Base-by-base conservation (phyloP, 306 rosid genomes). In the Oxytropis ochrocephala region DNA sequence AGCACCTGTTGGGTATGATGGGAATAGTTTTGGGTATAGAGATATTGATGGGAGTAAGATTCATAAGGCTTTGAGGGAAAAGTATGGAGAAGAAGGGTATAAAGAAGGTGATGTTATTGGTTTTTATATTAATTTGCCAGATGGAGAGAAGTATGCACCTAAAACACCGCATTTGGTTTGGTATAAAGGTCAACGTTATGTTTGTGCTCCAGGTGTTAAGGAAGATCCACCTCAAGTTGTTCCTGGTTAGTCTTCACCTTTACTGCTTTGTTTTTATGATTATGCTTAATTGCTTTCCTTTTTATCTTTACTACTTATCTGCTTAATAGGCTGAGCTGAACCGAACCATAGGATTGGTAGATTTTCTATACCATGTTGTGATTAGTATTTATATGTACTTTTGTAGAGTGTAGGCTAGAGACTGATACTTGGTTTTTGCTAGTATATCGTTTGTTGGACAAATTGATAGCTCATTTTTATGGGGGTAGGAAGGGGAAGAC, bases 31-130 rank as follows among this genome's bases (percentile, higher is more conserved):
- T 10, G 96, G 95, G 46, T 94, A 91, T 42, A 80, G 97, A 78
- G 99, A 94, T 54, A 83, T 89, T 80, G 99, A 94, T 85, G 99
- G 96, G 68, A 91, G 92, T 76, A 94, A 91, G 82, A 85, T 94
- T 77, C 92, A 90, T 27, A 94, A 91, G 85, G 99, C 99, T 8
- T 74, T 84, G 88, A 88, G 96, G 64, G 97, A 91, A 63, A 89
- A 79, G 38, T 91, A 91, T 80, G 97, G 99, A 0, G 97, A 85
- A 35, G 96, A 88, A 73, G 97, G 97, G 64, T 94, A 91, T n/a
- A 85, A 79, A 63, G 99, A 87, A 85, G 95, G 96, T 11, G 95
- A 94, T 87, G 92, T 94, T 69, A 80, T 94, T 73, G 99, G 99
- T 8, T 91, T 84, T 42, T 88, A 91, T 67, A 94, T 94, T 58